Percentiles rank a stretch among this genome's conserved stretches.
These are phyloP conservation scores for Ophiostoma pallidulum DNA, from an alignment of 2,329 filamentous ascomycete species.

Conservation along the genomic window DNA sequence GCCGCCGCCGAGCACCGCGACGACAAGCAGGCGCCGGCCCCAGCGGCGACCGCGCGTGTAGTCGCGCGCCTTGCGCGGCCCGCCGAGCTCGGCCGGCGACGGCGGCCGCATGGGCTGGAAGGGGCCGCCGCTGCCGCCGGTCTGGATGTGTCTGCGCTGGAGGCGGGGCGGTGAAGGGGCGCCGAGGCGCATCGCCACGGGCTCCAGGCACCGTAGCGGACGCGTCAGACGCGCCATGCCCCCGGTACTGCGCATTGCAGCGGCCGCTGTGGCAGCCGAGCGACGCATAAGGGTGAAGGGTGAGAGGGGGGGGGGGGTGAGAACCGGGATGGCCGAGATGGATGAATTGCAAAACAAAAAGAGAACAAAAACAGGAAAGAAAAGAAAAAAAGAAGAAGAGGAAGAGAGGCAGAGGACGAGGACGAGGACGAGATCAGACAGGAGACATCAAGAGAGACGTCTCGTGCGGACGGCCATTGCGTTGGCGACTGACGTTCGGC, in stretches of 20 bases:
- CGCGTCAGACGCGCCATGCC: background rate
- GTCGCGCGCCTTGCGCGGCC: conserved; percentile 58
- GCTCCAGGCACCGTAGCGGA: background rate
- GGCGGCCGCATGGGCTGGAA: conserved; percentile 66
- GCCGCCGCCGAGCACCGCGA: conserved; percentile 49
- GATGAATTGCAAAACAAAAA: too few relatives aligned
- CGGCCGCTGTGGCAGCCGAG: background rate
- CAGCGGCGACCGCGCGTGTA: conserved; percentile 65
- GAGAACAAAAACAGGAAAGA: too few relatives aligned
- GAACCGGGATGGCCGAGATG: background rate
- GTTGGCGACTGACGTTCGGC: too few relatives aligned
- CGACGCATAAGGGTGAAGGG: background rate
- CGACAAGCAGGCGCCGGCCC: conserved; percentile 61
- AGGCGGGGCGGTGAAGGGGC: background rate
- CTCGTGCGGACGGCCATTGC: too few relatives aligned
- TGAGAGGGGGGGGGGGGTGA: background rate
- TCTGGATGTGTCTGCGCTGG: background rate
- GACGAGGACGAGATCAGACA: too few relatives aligned
- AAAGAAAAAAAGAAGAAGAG: too few relatives aligned
- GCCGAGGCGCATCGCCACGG: too few relatives aligned
- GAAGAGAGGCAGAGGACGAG: too few relatives aligned
- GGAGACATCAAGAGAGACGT: too few relatives aligned
- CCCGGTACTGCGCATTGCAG: background rate
- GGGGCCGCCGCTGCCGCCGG: conserved; percentile 23
- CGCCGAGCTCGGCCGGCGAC: conserved; percentile 67